Evolutionary conservation across 768 basidiomycete genomes (phyloP).

Genomic region (Inosperma sp.): DNA sequence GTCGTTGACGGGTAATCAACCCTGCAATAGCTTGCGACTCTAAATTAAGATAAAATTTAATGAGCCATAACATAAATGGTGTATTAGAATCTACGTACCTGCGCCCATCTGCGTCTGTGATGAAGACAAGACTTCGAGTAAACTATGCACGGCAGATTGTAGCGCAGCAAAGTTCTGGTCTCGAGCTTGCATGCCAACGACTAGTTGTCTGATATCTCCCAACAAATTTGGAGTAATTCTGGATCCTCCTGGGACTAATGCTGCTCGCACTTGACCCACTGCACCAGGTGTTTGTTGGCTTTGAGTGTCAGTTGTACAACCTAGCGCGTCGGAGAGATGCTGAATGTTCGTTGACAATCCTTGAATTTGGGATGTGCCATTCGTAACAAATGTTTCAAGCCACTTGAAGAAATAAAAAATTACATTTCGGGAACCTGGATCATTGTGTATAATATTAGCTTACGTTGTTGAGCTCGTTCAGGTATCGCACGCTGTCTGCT

Average conservation of each 20-base stretch:
- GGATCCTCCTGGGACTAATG: slow-evolving; percentile 1
- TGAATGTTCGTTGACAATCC: slow-evolving; percentile 56
- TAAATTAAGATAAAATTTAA: slow-evolving; percentile 16
- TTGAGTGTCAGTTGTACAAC: slow-evolving; percentile 27
- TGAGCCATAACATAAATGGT: slow-evolving; percentile 8
- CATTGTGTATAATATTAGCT: slow-evolving; percentile 17
- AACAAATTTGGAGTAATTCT: slow-evolving; percentile 23
- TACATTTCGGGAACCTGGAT: too few relatives aligned
- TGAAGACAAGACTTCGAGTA: slow-evolving; percentile 29
- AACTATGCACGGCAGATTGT: slow-evolving; percentile 37
- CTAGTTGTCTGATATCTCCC: slow-evolving; percentile 35
- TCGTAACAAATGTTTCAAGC: slow-evolving; percentile 79
- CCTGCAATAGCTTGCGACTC: slow-evolving; percentile 56
- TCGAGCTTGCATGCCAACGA: slow-evolving; percentile 29
- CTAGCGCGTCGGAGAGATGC: slow-evolving; percentile 52
- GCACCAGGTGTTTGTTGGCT: background rate
- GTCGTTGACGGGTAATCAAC: slow-evolving; percentile 63
- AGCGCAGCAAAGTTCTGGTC: slow-evolving; percentile 36
- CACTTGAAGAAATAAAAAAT: too few relatives aligned
- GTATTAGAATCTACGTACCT: slow-evolving; percentile 15
- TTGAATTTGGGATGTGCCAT: slow-evolving; percentile 70
- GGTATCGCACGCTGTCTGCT: slow-evolving; percentile 68
- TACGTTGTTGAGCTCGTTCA: slow-evolving; percentile 72
- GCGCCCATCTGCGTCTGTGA: slow-evolving; percentile 21
- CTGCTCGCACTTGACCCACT: background rate